Percentiles rank a stretch among this genome's conserved stretches.
phyloP scores from a whole-genome alignment of 2,329 filamentous ascomycete species.

The Botrytis hyacinthi region DNA sequence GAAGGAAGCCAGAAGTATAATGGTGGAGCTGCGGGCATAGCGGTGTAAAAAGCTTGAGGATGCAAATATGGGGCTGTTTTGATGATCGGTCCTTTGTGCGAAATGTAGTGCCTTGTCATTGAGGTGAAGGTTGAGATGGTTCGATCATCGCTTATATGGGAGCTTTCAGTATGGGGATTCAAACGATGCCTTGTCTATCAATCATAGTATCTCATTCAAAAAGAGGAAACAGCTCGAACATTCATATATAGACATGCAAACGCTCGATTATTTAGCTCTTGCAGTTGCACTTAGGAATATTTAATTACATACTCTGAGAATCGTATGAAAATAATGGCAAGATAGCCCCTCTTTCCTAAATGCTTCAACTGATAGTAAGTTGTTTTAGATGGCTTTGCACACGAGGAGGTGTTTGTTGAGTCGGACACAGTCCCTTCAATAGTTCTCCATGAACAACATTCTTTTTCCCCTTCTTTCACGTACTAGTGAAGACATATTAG shows the following conservation, averaged over 20 bases:
- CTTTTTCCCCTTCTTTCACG: background rate
- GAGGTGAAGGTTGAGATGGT: background rate
- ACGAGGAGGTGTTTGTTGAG: background rate
- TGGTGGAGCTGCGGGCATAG: background rate
- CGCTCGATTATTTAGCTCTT: background rate
- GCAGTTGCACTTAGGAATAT: background rate
- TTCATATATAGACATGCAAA: background rate
- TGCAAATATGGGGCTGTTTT: background rate
- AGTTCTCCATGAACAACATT: background rate
- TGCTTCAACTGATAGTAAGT: background rate
- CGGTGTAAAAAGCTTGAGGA: background rate
- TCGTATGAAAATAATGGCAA: background rate
- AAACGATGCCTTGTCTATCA: background rate
- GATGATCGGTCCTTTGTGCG: background rate
- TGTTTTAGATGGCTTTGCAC: background rate
- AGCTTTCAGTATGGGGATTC: background rate
- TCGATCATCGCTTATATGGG: background rate
- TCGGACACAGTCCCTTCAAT: background rate
- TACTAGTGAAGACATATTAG: background rate
- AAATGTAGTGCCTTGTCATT: background rate
- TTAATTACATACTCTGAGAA: background rate
- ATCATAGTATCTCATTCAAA: background rate
- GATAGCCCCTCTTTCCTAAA: accelerated
- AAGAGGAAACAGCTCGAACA: background rate
- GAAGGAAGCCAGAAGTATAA: constrained; percentile 14